phyloP scores from a whole-genome alignment of 768 basidiomycete genomes.

The Rhizopogon sp. region DNA sequence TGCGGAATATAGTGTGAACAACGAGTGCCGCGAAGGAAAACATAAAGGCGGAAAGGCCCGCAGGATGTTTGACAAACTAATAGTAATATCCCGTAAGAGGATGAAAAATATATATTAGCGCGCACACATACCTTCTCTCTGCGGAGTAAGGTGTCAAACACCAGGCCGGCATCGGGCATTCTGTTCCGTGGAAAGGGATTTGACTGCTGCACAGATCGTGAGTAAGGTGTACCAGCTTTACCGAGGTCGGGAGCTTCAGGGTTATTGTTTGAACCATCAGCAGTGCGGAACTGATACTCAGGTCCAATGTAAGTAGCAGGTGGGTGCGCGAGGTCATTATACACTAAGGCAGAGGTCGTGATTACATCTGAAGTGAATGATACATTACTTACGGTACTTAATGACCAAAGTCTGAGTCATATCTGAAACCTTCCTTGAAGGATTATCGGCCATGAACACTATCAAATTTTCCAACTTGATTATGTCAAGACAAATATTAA shows the following conservation, averaged over 20 bases:
- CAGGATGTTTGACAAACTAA: conserved; percentile 73
- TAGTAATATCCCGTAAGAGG: conserved; percentile 4
- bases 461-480: conserved; percentile 67
- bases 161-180: conserved; percentile 72
- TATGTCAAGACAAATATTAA: background rate
- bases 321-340: conserved; percentile 79
- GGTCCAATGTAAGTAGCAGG: conserved; percentile 63
- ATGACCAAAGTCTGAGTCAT: conserved; percentile 34
- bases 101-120: background rate
- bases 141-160: conserved; percentile 77
- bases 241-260: conserved; percentile 65
- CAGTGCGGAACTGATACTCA: conserved; percentile 59
- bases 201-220: conserved; percentile 74
- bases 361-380: background rate
- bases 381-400: conserved; percentile 45
- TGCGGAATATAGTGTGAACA: conserved; percentile 86
- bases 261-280: conserved; percentile 81
- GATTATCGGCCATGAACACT: conserved; percentile 54
- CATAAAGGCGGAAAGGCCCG: conserved; percentile 74
- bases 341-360: conserved; percentile 41
- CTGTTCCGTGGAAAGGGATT: conserved; percentile 61
- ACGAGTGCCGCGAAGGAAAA: conserved; percentile 81
- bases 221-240: conserved; percentile 72
- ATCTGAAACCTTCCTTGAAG: conserved; percentile 41
- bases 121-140: conserved; percentile 53